These are phyloP conservation scores for Metschnikowia kunwiensis DNA, from an alignment of 805 yeast species.

Conservation along the genomic window DNA sequence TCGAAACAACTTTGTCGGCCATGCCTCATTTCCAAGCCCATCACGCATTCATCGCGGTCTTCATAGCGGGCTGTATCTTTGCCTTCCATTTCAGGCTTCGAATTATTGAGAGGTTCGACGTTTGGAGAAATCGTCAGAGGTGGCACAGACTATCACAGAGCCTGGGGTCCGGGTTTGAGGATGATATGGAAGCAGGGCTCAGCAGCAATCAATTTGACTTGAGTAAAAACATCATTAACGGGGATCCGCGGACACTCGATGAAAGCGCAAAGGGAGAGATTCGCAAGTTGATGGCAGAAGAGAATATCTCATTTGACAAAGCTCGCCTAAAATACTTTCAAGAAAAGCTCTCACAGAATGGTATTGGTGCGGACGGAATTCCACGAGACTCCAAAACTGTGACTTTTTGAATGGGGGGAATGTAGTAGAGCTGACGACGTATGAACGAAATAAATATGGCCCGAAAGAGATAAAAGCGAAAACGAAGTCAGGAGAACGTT, in stretches of 20 bases:
- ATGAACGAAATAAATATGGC: neutral
- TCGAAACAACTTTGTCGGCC: neutral
- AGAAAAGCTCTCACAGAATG: constrained; percentile 34
- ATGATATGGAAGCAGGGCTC: constrained; percentile 55
- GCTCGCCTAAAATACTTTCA: constrained; percentile 59
- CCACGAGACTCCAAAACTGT: constrained; percentile 68
- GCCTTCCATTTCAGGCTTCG: constrained; percentile 33
- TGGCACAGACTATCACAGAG: constrained; percentile 14
- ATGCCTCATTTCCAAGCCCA: constrained; percentile 17
- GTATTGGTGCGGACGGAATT: constrained; percentile 61
- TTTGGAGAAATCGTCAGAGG: constrained; percentile 10
- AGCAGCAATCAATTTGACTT: constrained; percentile 59
- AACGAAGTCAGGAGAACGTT: no score
- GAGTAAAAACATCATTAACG: constrained; percentile 33
- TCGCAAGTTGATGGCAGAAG: constrained; percentile 49
- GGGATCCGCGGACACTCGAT: constrained; percentile 57
- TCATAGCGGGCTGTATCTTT: constrained; percentile 20
- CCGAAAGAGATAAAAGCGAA: no score
- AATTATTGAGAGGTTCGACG: constrained; percentile 13
- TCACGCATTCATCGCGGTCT: constrained; percentile 16
- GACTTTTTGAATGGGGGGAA: constrained; percentile 41
- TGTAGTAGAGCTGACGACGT: no score
- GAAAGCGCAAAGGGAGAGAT: constrained; percentile 51
- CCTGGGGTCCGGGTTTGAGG: constrained; percentile 22
- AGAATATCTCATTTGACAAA: constrained; percentile 57